Conservation (phyloP, 257 asterid species). For the Misopates orontium region DNA sequence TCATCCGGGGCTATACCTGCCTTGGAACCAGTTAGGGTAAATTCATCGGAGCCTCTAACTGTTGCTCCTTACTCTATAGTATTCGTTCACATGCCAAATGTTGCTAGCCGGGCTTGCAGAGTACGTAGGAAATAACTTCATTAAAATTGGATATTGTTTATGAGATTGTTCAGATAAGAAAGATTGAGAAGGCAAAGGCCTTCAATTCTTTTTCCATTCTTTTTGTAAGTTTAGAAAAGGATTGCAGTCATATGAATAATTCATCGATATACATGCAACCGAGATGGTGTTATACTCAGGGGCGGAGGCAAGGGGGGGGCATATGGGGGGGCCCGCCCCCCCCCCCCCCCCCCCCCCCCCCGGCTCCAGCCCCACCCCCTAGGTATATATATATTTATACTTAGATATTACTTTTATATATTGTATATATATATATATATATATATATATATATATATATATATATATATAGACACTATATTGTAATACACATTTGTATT, state of each 20-base stretch:
- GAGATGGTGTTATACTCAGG: not conserved
- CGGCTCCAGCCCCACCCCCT: no score
- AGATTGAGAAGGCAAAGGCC: constrained; percentile 13
- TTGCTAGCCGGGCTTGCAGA: constrained; percentile 48
- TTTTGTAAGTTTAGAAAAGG: not conserved
- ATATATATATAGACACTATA: no score
- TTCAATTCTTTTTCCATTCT: constrained; percentile 13
- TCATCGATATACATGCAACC: no score
- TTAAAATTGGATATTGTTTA: constrained; percentile 17
- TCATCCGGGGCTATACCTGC: constrained; percentile 50
- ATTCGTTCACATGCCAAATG: constrained; percentile 49
- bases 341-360: no score
- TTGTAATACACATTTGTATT: no score
- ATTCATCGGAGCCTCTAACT: constrained; percentile 42
- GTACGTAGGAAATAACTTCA: constrained; percentile 23
- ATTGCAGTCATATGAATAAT: not conserved
- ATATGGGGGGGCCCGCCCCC: no score
- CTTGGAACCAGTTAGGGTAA: constrained; percentile 39
- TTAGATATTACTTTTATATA: no score
- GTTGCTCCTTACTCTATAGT: constrained; percentile 60
- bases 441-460: no score
- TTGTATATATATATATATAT: no score
- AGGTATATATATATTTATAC: no score
- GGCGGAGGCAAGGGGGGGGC: no score
- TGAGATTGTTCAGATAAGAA: not conserved